A percentile compares a stretch with the other conserved stretches of the same genome.
Evolutionary conservation across 768 basidiomycete genomes (phyloP).

Genomic region (Lentinula lateritia): DNA sequence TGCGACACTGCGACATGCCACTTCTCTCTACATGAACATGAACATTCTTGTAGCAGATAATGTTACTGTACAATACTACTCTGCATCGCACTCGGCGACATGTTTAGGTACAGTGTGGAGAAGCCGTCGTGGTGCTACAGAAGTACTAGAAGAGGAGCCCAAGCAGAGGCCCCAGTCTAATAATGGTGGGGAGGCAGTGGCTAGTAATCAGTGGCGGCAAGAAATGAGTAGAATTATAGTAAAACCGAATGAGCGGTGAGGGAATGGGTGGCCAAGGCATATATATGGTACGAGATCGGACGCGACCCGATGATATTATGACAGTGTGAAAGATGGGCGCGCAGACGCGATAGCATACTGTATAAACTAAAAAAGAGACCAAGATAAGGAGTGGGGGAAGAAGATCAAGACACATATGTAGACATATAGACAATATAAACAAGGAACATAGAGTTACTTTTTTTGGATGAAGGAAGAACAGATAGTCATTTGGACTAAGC

Average conservation of each 20-base stretch:
- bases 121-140: background rate
- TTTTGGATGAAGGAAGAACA: background rate
- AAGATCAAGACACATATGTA: background rate
- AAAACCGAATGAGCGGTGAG: background rate
- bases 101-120: background rate
- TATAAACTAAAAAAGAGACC: background rate
- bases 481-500: background rate
- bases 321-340: background rate
- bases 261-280: background rate
- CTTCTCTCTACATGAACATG: background rate
- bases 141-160: background rate
- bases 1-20: too few species aligned
- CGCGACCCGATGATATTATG: background rate
- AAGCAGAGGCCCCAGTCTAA: background rate
- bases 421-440: background rate
- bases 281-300: background rate
- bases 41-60: background rate
- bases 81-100: background rate
- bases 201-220: background rate
- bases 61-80: background rate
- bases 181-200: background rate
- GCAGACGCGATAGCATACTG: slow-evolving; percentile 3
- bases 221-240: background rate
- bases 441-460: background rate
- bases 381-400: background rate